A percentile compares a stretch with the other conserved stretches of the same genome.
These are phyloP conservation scores for Retiboletus fuscus DNA, from an alignment of 1,284 basidiomycete species.

Conservation along the genomic window DNA sequence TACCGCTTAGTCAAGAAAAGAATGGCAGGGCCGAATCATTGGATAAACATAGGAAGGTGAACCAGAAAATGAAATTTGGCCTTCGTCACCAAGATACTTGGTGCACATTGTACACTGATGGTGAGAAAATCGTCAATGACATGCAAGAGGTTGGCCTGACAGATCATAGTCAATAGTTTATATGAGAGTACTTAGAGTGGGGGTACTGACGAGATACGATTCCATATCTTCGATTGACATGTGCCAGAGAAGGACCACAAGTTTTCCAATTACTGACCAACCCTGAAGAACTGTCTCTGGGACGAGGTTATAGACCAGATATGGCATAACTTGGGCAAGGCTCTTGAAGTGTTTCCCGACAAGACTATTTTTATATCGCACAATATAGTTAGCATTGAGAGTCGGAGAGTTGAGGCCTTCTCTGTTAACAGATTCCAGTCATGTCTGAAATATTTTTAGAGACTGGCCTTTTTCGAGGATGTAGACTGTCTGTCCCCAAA, in stretches of 20 bases:
- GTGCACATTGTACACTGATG: constrained; percentile 26
- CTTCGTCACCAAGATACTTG: constrained; percentile 32
- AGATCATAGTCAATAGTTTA: not conserved
- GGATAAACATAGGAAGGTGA: constrained; percentile 31
- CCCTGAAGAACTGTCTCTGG: constrained; percentile 32
- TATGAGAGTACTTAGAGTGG: not conserved
- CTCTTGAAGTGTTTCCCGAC: constrained; percentile 52
- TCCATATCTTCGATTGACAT: constrained; percentile 40
- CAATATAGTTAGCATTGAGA: constrained; percentile 35
- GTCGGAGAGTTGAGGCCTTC: constrained; percentile 16
- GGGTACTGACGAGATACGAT: constrained; percentile 24
- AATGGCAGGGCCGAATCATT: constrained; percentile 27
- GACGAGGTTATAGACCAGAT: constrained; percentile 44
- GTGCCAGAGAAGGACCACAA: constrained; percentile 43
- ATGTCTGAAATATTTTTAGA: constrained; percentile 32
- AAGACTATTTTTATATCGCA: constrained; percentile 39
- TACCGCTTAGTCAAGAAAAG: constrained; percentile 32
- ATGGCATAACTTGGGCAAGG: constrained; percentile 46
- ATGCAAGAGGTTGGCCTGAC: not conserved
- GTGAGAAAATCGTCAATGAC: constrained; percentile 38
- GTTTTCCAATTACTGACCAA: constrained; percentile 1
- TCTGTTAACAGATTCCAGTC: constrained; percentile 38
- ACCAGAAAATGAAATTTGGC: constrained; percentile 36
- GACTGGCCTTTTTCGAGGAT: constrained; percentile 9
- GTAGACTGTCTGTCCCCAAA: constrained; percentile 46